Conservation (phyloP, 306 rosid genomes). For the Cyamopsis tetragonoloba region DNA sequence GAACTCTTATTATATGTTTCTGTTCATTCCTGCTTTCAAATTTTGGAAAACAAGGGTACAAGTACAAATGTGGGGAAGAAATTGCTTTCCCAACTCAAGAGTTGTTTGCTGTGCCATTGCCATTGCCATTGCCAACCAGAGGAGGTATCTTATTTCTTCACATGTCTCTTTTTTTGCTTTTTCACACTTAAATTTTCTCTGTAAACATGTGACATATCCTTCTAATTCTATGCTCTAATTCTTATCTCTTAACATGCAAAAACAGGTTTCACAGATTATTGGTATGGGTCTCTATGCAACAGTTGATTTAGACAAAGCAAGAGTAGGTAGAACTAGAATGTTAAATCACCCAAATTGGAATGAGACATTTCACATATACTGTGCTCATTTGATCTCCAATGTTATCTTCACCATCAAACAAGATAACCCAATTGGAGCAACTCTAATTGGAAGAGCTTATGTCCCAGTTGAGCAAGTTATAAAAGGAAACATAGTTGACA, state of each 20-base stretch:
- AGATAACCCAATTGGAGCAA: constrained; percentile 55
- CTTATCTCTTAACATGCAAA: neutral
- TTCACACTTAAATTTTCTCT: neutral
- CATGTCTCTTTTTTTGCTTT: neutral
- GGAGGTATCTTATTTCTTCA: constrained; percentile 51
- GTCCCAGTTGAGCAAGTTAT: constrained; percentile 48
- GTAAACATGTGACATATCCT: neutral
- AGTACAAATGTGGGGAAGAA: constrained; percentile 42
- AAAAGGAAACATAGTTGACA: constrained; percentile 29
- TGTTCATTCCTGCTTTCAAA: neutral
- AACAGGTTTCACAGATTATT: constrained; percentile 32
- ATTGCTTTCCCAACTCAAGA: constrained; percentile 46
- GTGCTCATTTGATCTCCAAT: constrained; percentile 61
- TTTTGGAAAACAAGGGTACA: constrained; percentile 30
- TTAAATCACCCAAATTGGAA: constrained; percentile 45
- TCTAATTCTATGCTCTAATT: neutral
- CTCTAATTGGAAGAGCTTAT: constrained; percentile 80
- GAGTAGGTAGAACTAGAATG: constrained; percentile 55
- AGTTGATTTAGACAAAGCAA: constrained; percentile 66
- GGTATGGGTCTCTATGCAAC: constrained; percentile 65
- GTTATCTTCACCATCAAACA: constrained; percentile 68
- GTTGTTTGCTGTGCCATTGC: constrained; percentile 20
- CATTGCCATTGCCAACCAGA: constrained; percentile 34
- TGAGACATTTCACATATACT: constrained; percentile 56
- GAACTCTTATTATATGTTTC: constrained; percentile 2